These are phyloP conservation scores for Murraya koenigii DNA, from an alignment of 345 rosid genomes.

Conservation along the genomic window DNA sequence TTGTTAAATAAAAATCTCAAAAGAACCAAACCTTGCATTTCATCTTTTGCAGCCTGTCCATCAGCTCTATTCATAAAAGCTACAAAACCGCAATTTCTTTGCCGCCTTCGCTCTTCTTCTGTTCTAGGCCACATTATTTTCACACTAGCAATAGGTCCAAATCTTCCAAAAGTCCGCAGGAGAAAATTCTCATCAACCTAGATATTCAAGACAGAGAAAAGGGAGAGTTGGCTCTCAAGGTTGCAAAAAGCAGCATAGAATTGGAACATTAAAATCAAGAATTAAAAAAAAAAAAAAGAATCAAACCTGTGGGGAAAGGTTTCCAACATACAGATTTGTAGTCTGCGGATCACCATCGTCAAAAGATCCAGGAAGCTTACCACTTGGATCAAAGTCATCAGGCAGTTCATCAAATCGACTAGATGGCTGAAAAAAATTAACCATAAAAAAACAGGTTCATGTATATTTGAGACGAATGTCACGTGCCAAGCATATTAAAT, in stretches of 20 bases:
- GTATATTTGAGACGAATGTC: neutral
- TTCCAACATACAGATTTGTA: slow-evolving; percentile 96
- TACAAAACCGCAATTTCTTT: slow-evolving; percentile 96
- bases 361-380: slow-evolving; percentile 91
- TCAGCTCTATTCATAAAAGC: slow-evolving; percentile 97
- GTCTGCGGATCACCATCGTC: slow-evolving; percentile 99
- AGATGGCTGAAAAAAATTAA: slow-evolving; percentile 60
- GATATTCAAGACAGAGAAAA: slow-evolving; percentile 15
- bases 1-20: neutral
- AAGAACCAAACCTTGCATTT: slow-evolving; percentile 84
- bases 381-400: slow-evolving; percentile 98
- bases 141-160: slow-evolving; percentile 99
- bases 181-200: slow-evolving; percentile 99
- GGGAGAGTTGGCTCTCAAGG: slow-evolving; percentile 3
- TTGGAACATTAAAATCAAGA: neutral
- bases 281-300: slow-evolving; percentile 11
- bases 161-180: slow-evolving; percentile 96
- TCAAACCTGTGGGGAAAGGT: slow-evolving; percentile 85
- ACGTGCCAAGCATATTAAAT: neutral
- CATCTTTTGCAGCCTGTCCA: slow-evolving; percentile 99
- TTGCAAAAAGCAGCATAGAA: neutral
- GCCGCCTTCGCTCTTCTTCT: slow-evolving; percentile 90
- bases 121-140: slow-evolving; percentile 99
- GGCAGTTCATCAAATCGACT: slow-evolving; percentile 96
- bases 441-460: slow-evolving; percentile 15